Conservation (phyloP, 1,284 basidiomycete genomes). For the Takashimella tepidaria region DNA sequence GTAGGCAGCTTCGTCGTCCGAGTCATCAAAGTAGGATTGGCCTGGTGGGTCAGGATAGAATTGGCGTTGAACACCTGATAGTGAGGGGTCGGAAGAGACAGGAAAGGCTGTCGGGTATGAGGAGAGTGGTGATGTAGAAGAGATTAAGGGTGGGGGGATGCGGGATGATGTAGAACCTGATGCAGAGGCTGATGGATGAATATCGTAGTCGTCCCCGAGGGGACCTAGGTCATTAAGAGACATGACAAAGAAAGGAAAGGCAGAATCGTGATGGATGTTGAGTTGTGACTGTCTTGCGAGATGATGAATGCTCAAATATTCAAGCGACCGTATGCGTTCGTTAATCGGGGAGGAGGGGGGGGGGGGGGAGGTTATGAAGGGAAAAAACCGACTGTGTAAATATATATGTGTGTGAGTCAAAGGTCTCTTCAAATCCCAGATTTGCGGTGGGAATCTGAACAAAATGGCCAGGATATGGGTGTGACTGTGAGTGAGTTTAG, state of each 20-base stretch:
- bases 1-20: slow-evolving; percentile 31
- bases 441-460: too few species aligned
- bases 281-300: not conserved
- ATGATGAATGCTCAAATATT: too few species aligned
- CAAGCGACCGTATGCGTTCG: not conserved
- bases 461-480: too few species aligned
- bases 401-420: not conserved
- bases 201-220: not conserved
- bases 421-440: too few species aligned
- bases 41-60: not conserved
- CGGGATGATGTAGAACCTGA: not conserved
- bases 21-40: slow-evolving; percentile 12
- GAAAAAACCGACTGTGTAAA: not conserved
- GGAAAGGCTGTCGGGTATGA: not conserved
- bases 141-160: not conserved
- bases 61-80: not conserved
- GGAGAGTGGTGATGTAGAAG: not conserved
- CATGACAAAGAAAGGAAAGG: not conserved
- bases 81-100: not conserved
- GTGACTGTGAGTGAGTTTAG: too few species aligned
- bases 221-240: not conserved
- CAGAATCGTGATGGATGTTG: not conserved
- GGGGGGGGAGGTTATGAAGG: not conserved
- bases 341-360: not conserved
- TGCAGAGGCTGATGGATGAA: not conserved